Evolutionary conservation across 331 rosid species (phyloP).

Genomic region (Erythrophleum ivorense): DNA sequence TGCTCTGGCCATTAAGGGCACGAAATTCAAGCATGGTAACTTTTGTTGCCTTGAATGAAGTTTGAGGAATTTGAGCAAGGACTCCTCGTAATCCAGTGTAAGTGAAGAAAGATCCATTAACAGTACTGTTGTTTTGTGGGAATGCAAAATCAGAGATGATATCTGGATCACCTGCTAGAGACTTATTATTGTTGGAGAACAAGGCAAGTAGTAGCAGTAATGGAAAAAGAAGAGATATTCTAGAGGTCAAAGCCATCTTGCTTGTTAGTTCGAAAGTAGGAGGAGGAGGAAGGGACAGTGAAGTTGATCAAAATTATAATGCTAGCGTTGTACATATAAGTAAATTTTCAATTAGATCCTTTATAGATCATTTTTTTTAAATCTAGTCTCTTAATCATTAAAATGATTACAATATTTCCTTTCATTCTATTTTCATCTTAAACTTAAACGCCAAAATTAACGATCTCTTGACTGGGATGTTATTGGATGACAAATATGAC

Average conservation of each 20-base stretch:
- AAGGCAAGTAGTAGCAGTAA: not conserved
- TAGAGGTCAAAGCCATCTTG: not conserved
- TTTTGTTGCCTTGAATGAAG: slow-evolving; percentile 33
- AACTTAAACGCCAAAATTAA: not conserved
- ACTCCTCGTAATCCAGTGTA: slow-evolving; percentile 4
- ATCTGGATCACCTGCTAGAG: slow-evolving; percentile 36
- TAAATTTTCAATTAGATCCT: not conserved
- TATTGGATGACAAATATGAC: too few species aligned
- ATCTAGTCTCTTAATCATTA: not conserved
- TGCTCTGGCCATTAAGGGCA: slow-evolving; percentile 30
- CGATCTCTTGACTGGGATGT: too few species aligned
- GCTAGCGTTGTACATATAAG: not conserved
- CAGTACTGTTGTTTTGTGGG: slow-evolving; percentile 14
- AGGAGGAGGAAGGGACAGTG: not conserved
- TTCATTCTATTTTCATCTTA: not conserved
- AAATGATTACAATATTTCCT: not conserved
- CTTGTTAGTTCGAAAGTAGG: not conserved
- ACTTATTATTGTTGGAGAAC: not conserved
- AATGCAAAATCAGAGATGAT: slow-evolving; percentile 20
- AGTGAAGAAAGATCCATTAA: slow-evolving; percentile 27
- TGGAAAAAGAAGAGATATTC: not conserved
- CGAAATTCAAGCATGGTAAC: slow-evolving; percentile 27
- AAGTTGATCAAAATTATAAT: not conserved
- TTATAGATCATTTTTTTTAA: not conserved
- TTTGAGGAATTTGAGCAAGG: not conserved